Conservation (phyloP, 1,284 basidiomycete species). For the Pseudomicrostroma phylloplanum region DNA sequence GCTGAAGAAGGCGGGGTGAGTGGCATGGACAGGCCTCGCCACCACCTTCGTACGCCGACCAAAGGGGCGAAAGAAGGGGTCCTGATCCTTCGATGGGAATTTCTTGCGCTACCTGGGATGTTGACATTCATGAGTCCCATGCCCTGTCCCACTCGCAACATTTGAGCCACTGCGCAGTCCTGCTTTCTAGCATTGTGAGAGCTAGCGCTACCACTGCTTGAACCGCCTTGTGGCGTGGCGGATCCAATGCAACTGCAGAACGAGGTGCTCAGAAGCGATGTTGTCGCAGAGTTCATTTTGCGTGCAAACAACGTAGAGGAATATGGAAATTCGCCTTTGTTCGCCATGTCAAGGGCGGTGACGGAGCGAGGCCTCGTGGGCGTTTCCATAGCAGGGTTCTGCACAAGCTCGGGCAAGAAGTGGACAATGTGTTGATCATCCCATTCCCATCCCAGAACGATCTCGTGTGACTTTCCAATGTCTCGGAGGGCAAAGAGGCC, state of each 20-base stretch:
- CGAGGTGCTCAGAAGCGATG: conserved; percentile 36
- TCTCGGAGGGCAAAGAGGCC: conserved; percentile 76
- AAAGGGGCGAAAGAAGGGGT: conserved; percentile 41
- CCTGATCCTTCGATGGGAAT: conserved; percentile 25
- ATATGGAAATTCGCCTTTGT: conserved; percentile 45
- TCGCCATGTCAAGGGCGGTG: conserved; percentile 23
- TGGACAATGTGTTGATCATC: conserved; percentile 86
- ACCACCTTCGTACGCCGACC: conserved; percentile 35
- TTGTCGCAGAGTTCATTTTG: conserved; percentile 41
- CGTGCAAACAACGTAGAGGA: conserved; percentile 35
- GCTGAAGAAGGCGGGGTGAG: conserved; percentile 23
- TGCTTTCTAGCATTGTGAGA: conserved; percentile 40
- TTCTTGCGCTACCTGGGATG: conserved; percentile 24
- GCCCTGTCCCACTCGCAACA: conserved; percentile 46
- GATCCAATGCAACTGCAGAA: conserved; percentile 46
- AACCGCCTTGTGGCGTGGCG: conserved; percentile 32
- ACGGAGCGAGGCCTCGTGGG: conserved; percentile 4
- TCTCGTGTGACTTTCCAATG: conserved; percentile 73
- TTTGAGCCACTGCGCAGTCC: conserved; percentile 49
- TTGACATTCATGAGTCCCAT: conserved; percentile 44
- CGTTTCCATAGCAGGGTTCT: conserved; percentile 49
- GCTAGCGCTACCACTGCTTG: conserved; percentile 31
- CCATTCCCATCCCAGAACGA: conserved; percentile 93
- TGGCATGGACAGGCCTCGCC: conserved; percentile 28
- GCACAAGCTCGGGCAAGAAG: conserved; percentile 65